phyloP scores from a whole-genome alignment of 2,329 filamentous ascomycete species.

The Verticillium alfalfae region DNA sequence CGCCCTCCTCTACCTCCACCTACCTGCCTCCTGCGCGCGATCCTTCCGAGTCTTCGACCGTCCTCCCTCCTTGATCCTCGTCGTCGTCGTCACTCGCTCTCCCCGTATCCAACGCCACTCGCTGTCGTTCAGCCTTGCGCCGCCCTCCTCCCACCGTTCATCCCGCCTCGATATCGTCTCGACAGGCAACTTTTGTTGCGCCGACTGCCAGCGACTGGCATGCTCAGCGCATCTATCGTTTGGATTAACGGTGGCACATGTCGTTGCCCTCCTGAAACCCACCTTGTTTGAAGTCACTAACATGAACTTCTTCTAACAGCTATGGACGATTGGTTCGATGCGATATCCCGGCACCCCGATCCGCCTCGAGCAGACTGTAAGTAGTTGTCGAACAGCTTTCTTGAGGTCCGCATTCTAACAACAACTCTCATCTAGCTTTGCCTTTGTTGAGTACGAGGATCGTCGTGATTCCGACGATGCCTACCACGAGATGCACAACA shows the following conservation, averaged over 20 bases:
- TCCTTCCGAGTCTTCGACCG: slow-evolving; percentile 18
- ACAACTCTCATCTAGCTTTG: slow-evolving; percentile 56
- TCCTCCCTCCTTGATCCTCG: slow-evolving; percentile 22
- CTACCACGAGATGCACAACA: slow-evolving; percentile 99
- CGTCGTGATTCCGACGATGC: slow-evolving; percentile 97
- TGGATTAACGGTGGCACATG: background rate
- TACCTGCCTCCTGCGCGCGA: slow-evolving; percentile 20
- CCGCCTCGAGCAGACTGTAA: slow-evolving; percentile 91
- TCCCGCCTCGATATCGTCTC: slow-evolving; percentile 21
- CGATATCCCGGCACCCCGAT: slow-evolving; percentile 94
- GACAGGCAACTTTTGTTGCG: slow-evolving; percentile 9
- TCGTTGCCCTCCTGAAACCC: background rate
- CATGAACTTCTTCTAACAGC: slow-evolving; percentile 39
- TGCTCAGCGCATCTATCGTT: background rate
- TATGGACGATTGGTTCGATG: slow-evolving; percentile 97
- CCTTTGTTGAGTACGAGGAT: slow-evolving; percentile 98
- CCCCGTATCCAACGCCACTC: slow-evolving; percentile 27
- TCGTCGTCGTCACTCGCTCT: slow-evolving; percentile 4
- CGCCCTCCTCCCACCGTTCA: slow-evolving; percentile 17
- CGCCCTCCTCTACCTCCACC: slow-evolving; percentile 22
- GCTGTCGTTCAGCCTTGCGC: slow-evolving; percentile 28
- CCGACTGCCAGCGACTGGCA: slow-evolving; percentile 7
- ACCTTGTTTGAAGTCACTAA: background rate
- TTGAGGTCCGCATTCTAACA: background rate
- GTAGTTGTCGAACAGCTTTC: slow-evolving; percentile 22